Conservation (phyloP, 106 monocot genomes). For the Allium fistulosum region DNA sequence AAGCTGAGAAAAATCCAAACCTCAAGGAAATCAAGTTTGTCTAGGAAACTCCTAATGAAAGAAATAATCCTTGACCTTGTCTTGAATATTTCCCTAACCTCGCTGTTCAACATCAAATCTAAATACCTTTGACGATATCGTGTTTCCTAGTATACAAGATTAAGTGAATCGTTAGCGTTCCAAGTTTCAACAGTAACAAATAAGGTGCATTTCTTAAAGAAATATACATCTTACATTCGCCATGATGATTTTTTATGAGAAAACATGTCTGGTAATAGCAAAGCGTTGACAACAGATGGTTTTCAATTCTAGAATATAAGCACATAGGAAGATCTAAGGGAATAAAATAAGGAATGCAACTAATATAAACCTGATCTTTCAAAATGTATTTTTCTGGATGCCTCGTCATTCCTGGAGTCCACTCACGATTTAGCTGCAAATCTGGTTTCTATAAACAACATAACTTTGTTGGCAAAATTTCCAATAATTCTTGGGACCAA, state of each 20-base stretch:
- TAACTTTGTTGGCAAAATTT: neutral
- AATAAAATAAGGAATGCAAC: neutral
- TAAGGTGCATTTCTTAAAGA: neutral
- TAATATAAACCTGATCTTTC: slow-evolving; percentile 72
- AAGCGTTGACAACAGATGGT: neutral
- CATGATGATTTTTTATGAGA: neutral
- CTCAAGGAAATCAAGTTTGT: slow-evolving; percentile 72
- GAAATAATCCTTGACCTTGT: slow-evolving; percentile 66
- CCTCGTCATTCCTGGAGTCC: slow-evolving; percentile 82
- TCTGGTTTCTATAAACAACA: slow-evolving; percentile 40
- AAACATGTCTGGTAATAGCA: neutral
- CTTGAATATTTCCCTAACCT: slow-evolving; percentile 86
- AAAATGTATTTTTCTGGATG: slow-evolving; percentile 81
- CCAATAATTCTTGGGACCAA: no score
- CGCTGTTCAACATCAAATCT: slow-evolving; percentile 86
- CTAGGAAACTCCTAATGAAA: slow-evolving; percentile 56
- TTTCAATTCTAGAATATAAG: neutral
- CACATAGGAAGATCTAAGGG: neutral
- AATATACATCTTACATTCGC: neutral
- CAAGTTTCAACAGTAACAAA: neutral
- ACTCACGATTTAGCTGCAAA: slow-evolving; percentile 15
- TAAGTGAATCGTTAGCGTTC: slow-evolving; percentile 4
- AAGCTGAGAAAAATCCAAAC: slow-evolving; percentile 17
- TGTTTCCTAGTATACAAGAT: slow-evolving; percentile 55
- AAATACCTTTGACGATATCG: slow-evolving; percentile 87